These are phyloP conservation scores for Lunularia cruciata DNA, from an alignment of 225 moss, liverwort and hornwort species.

Conservation along the genomic window DNA sequence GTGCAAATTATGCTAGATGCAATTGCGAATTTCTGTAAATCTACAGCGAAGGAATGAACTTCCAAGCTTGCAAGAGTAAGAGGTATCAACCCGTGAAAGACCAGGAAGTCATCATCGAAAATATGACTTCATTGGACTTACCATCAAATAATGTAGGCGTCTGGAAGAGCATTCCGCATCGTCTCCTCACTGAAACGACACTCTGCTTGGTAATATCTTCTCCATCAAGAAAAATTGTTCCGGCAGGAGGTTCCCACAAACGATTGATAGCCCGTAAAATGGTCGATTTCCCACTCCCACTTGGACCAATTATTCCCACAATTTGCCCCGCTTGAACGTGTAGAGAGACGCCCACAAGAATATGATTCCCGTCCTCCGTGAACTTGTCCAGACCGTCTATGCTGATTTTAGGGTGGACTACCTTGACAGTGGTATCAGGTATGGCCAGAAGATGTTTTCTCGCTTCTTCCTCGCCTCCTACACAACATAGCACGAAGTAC, in stretches of 20 bases:
- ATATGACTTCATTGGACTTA: too few species aligned
- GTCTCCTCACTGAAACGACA: constrained; percentile 46
- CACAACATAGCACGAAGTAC: background rate
- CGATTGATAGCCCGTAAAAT: constrained; percentile 57
- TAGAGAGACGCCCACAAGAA: constrained; percentile 37
- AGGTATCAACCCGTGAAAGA: too few species aligned
- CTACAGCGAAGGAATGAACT: too few species aligned
- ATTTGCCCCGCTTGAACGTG: constrained; percentile 47
- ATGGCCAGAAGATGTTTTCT: constrained; percentile 46
- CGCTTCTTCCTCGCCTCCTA: constrained; percentile 26
- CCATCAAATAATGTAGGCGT: constrained; percentile 59
- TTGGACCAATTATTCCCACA: constrained; percentile 57
- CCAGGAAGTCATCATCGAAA: too few species aligned
- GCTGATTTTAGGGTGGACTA: constrained; percentile 38
- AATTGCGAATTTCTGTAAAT: too few species aligned
- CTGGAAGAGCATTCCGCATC: constrained; percentile 63
- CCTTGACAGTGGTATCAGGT: constrained; percentile 2
- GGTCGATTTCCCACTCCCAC: constrained; percentile 56
- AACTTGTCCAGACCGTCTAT: constrained; percentile 39
- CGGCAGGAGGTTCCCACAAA: constrained; percentile 54
- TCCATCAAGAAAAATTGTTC: constrained; percentile 53
- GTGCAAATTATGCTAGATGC: too few species aligned
- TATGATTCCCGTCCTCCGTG: constrained; percentile 38
- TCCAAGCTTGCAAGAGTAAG: too few species aligned
- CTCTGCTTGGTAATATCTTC: constrained; percentile 48